Evolutionary conservation across 495 filamentous ascomycete genomes (phyloP).

Genomic region (Staphylotrichum tortipilum): DNA sequence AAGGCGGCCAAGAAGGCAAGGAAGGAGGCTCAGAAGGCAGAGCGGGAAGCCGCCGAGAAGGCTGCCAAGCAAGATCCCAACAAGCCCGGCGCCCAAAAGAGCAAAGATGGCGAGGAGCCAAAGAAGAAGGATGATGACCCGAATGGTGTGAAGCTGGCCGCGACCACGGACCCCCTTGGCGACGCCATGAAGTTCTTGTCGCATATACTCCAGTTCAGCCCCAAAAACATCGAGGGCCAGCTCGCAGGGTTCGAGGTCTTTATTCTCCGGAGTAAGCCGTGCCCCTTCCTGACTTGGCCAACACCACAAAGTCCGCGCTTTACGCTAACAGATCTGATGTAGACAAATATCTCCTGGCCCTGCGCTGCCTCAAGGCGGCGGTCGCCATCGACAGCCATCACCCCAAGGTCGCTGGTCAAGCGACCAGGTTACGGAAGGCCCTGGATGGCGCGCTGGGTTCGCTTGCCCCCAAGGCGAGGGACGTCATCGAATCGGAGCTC

Average conservation of each 20-base stretch:
- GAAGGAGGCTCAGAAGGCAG: constrained; percentile 78
- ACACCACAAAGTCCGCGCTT: background rate
- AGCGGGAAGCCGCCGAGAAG: constrained; percentile 67
- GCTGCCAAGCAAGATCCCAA: constrained; percentile 66
- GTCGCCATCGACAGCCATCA: constrained; percentile 58
- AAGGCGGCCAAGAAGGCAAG: constrained; percentile 93
- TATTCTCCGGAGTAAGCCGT: constrained; percentile 60
- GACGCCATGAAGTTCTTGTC: constrained; percentile 81
- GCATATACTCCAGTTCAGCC: constrained; percentile 69
- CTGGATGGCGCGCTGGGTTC: constrained; percentile 50
- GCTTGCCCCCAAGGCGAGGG: constrained; percentile 47
- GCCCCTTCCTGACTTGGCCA: background rate
- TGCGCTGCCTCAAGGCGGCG: constrained; percentile 75
- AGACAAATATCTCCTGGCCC: constrained; percentile 78
- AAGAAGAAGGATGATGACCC: constrained; percentile 88
- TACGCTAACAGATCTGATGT: constrained; percentile 16
- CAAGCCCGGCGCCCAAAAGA: constrained; percentile 44
- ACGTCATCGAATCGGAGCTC: constrained; percentile 59
- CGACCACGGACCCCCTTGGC: constrained; percentile 72
- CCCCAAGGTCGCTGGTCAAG: constrained; percentile 70
- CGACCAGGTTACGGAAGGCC: constrained; percentile 57
- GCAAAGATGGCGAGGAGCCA: constrained; percentile 37
- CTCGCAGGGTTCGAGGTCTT: constrained; percentile 84
- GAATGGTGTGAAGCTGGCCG: constrained; percentile 62
- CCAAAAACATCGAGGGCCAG: constrained; percentile 77